Evolutionary conservation across 257 asterid genomes (phyloP).

Genomic region (Jacaranda copaia): DNA sequence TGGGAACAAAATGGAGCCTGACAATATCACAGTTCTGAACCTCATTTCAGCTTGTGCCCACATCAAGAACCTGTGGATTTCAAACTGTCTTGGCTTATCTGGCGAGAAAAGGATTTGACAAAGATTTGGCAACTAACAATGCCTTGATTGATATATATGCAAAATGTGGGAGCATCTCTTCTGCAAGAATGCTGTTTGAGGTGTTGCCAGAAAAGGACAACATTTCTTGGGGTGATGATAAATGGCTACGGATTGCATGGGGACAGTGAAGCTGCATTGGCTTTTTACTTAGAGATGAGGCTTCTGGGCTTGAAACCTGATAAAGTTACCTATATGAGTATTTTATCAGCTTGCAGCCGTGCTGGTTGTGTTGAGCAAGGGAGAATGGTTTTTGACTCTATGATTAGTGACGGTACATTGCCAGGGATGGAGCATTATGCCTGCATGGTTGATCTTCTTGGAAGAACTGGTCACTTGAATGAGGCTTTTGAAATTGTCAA

Average conservation of each 20-base stretch:
- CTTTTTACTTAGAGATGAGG: slow-evolving; percentile 61
- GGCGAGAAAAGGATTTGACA: slow-evolving; percentile 51
- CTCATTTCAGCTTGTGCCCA: slow-evolving; percentile 59
- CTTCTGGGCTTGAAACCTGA: slow-evolving; percentile 49
- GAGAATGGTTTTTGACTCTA: slow-evolving; percentile 45
- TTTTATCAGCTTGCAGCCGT: slow-evolving; percentile 66
- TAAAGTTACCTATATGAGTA: slow-evolving; percentile 48
- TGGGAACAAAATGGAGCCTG: slow-evolving; percentile 45
- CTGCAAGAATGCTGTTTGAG: slow-evolving; percentile 55
- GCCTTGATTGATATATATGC: slow-evolving; percentile 60
- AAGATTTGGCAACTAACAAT: slow-evolving; percentile 47
- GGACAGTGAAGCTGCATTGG: slow-evolving; percentile 52
- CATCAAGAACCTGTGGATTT: slow-evolving; percentile 47
- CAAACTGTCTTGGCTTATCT: slow-evolving; percentile 46
- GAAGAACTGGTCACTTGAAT: slow-evolving; percentile 57
- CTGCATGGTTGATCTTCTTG: slow-evolving; percentile 61
- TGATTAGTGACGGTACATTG: slow-evolving; percentile 47
- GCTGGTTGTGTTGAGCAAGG: slow-evolving; percentile 58
- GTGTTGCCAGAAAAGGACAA: slow-evolving; percentile 49
- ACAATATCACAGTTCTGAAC: slow-evolving; percentile 54
- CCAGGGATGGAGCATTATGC: slow-evolving; percentile 60
- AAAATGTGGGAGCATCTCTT: slow-evolving; percentile 56
- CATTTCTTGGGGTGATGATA: slow-evolving; percentile 65
- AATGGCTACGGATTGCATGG: slow-evolving; percentile 69
- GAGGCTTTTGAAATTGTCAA: slow-evolving; percentile 58